phyloP scores from a whole-genome alignment of 331 rosid species.

The Spiraea crenata region DNA sequence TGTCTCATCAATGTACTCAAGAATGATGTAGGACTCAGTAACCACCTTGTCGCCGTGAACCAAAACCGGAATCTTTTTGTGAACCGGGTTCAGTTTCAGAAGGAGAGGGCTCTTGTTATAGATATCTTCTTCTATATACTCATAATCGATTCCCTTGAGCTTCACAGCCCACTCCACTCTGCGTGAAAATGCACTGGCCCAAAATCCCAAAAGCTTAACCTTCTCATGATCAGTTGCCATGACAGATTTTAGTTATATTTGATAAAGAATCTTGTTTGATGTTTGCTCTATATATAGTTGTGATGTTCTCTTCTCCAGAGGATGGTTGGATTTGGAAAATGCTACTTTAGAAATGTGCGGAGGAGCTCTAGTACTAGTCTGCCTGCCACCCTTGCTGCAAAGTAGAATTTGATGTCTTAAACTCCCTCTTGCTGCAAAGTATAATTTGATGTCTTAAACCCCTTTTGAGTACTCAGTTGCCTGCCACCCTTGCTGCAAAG shows the following conservation, averaged over 20 bases:
- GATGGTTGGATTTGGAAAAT: too few relatives aligned
- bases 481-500: too few relatives aligned
- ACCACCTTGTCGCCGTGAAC: slow-evolving; percentile 5
- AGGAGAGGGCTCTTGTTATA: slow-evolving; percentile 23
- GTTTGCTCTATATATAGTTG: neutral
- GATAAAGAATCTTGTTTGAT: neutral
- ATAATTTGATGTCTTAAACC: too few relatives aligned
- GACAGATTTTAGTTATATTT: neutral
- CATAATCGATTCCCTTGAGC: slow-evolving; percentile 13
- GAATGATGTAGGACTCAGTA: slow-evolving; percentile 7
- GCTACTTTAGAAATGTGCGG: too few relatives aligned
- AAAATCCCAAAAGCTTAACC: slow-evolving; percentile 10
- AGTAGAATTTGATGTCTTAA: too few relatives aligned
- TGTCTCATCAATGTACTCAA: slow-evolving; percentile 16
- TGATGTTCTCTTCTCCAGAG: neutral
- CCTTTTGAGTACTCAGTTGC: too few relatives aligned
- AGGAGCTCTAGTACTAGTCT: too few relatives aligned
- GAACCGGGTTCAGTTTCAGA: slow-evolving; percentile 19
- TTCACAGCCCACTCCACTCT: slow-evolving; percentile 25
- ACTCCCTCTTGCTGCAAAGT: too few relatives aligned
- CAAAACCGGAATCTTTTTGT: slow-evolving; percentile 6
- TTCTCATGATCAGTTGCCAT: neutral
- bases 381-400: too few relatives aligned
- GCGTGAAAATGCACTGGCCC: slow-evolving; percentile 11
- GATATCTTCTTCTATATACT: slow-evolving; percentile 19